Base-by-base conservation (phyloP, 2,329 filamentous ascomycete species). In the Aspergillus sp. region DNA sequence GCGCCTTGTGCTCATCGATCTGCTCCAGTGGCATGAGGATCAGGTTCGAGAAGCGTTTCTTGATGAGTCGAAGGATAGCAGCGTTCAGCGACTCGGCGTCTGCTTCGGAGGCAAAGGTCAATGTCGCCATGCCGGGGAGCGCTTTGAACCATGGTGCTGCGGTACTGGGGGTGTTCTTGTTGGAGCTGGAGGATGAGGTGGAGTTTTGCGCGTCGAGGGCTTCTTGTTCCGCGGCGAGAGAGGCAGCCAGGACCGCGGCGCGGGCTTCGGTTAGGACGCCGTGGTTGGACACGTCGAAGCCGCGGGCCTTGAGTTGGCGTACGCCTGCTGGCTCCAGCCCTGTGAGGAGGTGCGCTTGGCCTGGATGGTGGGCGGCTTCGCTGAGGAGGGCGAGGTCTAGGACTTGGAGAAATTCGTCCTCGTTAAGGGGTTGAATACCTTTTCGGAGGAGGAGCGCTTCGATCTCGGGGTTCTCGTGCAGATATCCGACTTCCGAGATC, bases 401-500 rank as follows among this genome's bases (percentile, higher is more conserved):
- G 7, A 5, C 60, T 49, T 63, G 59, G 1, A 68, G 49, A n/a
- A 66, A 49, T 48, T 65, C 62, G 2, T 57, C 47, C 45, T 68
- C 65, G 35, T 60, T 61, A 25, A 71, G 52, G 0, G 63, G 56
- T 30, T 67, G 62, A 41, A 71, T 61, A 1, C 66, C 71, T 30
- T 63, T 66, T 12, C 68, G 63, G 5, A 56, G 50, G 3, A 73
- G 58, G 7, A 66, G 45, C 2, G 53, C 57, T 49, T 71, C 66
- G 15, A 73, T 61, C 2, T 67, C 63, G 0, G 60, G 61, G 37
- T 68, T 63, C 27, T 71, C 66, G 44, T 63, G 58, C 2, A 70
- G 52, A 46, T 65, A 64, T 19, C 69, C 69, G 3, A 71, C 66
- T 7, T 67, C 70, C 0, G 61, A 60, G 22, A 75, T 62, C 57